A percentile compares a stretch with the other conserved stretches of the same genome.
Conservation (phyloP, 73 alveolate species). For the Stentor coeruleus region DNA sequence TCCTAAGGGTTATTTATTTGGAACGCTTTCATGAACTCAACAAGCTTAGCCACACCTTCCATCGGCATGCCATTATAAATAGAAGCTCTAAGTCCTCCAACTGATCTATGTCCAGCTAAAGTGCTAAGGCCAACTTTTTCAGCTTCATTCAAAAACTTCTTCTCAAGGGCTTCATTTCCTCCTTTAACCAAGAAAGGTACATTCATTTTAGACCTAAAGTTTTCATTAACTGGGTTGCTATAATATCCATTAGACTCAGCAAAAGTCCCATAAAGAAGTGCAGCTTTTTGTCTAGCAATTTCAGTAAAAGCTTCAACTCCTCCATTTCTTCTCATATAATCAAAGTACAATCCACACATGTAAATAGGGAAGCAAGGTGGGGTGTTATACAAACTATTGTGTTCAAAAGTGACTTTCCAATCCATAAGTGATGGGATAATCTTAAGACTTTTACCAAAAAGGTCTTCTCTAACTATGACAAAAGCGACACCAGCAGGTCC, state of each 20-base stretch:
- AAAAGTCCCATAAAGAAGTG: conserved; percentile 38
- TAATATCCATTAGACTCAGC: conserved; percentile 40
- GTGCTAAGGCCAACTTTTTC: neutral
- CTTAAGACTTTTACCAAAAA: conserved; percentile 30
- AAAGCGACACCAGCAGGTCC: conserved; percentile 50
- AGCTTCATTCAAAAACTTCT: conserved; percentile 18
- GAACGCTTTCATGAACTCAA: conserved; percentile 66
- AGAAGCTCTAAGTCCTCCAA: conserved; percentile 81
- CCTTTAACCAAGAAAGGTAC: conserved; percentile 43
- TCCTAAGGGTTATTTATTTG: neutral
- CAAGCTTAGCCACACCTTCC: conserved; percentile 74
- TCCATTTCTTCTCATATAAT: conserved; percentile 43
- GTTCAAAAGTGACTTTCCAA: conserved; percentile 36
- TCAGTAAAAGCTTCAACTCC: conserved; percentile 43
- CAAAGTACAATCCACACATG: conserved; percentile 41
- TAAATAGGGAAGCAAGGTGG: conserved; percentile 62
- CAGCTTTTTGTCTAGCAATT: conserved; percentile 36
- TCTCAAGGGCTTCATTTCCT: conserved; percentile 5
- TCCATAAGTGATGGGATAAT: conserved; percentile 53
- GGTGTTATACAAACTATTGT: conserved; percentile 57
- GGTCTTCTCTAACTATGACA: conserved; percentile 41
- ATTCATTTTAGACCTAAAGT: conserved; percentile 54
- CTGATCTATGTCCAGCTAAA: conserved; percentile 61
- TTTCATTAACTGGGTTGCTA: conserved; percentile 45
- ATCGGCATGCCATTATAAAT: conserved; percentile 80